Conservation (phyloP, 306 rosid species). For the Sicyos baderoa region DNA sequence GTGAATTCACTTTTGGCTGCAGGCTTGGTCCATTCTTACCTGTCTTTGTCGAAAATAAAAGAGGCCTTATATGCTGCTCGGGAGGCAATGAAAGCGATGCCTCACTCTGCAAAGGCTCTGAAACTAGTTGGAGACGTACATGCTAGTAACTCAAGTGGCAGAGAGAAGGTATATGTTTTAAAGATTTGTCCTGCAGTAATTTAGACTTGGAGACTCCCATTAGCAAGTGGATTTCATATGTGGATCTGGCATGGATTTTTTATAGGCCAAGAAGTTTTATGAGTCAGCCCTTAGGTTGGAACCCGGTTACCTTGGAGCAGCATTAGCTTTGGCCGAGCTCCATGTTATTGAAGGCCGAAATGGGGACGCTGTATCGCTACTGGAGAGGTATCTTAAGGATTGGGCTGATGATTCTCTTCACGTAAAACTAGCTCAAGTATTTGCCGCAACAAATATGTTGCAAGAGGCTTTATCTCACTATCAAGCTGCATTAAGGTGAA, state of each 20-base stretch:
- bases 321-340: slow-evolving; percentile 95
- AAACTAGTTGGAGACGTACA: slow-evolving; percentile 96
- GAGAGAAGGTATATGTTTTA: slow-evolving; percentile 64
- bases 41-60: slow-evolving; percentile 75
- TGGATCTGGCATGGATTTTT: slow-evolving; percentile 22
- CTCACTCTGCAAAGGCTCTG: slow-evolving; percentile 96
- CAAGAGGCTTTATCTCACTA: slow-evolving; percentile 92
- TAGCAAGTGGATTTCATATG: slow-evolving; percentile 17
- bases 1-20: slow-evolving; percentile 27
- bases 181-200: slow-evolving; percentile 19
- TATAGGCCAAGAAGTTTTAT: slow-evolving; percentile 88
- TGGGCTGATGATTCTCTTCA: slow-evolving; percentile 99
- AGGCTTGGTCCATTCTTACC: slow-evolving; percentile 93
- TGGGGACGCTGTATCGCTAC: slow-evolving; percentile 83
- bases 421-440: slow-evolving; percentile 94
- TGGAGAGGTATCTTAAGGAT: slow-evolving; percentile 89
- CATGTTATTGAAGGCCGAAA: slow-evolving; percentile 94
- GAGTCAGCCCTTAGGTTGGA: slow-evolving; percentile 99
- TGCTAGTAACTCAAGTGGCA: slow-evolving; percentile 83
- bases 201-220: slow-evolving; percentile 20
- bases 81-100: slow-evolving; percentile 99
- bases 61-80: slow-evolving; percentile 95
- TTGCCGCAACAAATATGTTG: slow-evolving; percentile 88
- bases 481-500: slow-evolving; percentile 87
- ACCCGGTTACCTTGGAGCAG: slow-evolving; percentile 99